phyloP scores from a whole-genome alignment of 2,329 filamentous ascomycete species.

The Phoma sp. region DNA sequence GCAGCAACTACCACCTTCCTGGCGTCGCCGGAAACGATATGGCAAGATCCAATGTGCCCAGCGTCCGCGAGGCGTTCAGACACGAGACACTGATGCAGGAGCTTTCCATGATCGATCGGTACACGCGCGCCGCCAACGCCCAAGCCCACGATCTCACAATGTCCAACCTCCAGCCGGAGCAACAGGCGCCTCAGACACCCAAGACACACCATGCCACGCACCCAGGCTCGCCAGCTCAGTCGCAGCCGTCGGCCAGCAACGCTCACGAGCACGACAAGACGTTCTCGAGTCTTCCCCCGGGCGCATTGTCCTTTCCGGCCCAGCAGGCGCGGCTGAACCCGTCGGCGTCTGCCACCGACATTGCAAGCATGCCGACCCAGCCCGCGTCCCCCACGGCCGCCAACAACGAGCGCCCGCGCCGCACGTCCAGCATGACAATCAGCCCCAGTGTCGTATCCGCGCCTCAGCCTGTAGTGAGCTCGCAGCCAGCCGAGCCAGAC shows the following conservation, averaged over 20 bases:
- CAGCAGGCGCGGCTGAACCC: slow-evolving; percentile 48
- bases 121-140: slow-evolving; percentile 48
- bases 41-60: slow-evolving; percentile 94
- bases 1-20: slow-evolving; percentile 75
- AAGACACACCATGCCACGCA: slow-evolving; percentile 39
- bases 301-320: slow-evolving; percentile 39
- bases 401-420: slow-evolving; percentile 34
- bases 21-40: slow-evolving; percentile 88
- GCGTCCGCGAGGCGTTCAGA: slow-evolving; percentile 87
- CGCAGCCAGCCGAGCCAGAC: slow-evolving; percentile 26
- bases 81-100: slow-evolving; percentile 87
- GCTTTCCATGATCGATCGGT: slow-evolving; percentile 69
- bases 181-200: slow-evolving; percentile 36
- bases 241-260: slow-evolving; percentile 49
- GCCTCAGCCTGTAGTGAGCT: slow-evolving; percentile 24
- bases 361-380: slow-evolving; percentile 21
- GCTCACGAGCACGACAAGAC: slow-evolving; percentile 41
- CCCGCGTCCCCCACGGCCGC: slow-evolving; percentile 35
- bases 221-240: slow-evolving; percentile 49
- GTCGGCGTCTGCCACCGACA: slow-evolving; percentile 29
- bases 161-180: slow-evolving; percentile 42
- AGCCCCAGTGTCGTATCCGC: slow-evolving; percentile 29
- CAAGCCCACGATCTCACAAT: slow-evolving; percentile 40
- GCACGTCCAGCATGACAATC: slow-evolving; percentile 39
- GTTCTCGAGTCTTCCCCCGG: slow-evolving; percentile 38